Conservation (phyloP, 768 basidiomycete genomes). For the Hypholoma sublateritium region DNA sequence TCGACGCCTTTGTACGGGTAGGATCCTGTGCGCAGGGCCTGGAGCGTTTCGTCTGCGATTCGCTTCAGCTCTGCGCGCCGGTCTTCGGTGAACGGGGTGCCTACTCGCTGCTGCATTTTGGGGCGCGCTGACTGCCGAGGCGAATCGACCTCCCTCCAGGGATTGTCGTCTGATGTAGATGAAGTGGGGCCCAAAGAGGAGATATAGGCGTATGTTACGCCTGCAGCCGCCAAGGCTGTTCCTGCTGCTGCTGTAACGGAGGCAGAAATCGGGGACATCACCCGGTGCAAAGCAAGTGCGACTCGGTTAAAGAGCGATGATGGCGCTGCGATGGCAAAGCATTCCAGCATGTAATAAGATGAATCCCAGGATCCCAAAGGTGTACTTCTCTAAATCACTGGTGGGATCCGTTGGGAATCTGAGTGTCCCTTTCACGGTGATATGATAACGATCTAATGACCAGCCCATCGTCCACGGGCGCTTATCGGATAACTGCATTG, state of each 20-base stretch:
- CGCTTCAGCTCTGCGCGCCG: constrained; percentile 3
- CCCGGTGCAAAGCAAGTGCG: too few relatives aligned
- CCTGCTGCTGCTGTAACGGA: background rate
- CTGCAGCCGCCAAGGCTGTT: background rate
- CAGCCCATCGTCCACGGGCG: background rate
- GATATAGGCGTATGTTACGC: background rate
- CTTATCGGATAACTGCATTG: background rate
- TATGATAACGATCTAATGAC: background rate
- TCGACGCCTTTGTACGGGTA: constrained; percentile 1
- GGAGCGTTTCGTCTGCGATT: constrained; percentile 2
- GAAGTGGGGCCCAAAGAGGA: background rate
- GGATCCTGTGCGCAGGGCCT: background rate
- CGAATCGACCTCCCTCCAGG: background rate
- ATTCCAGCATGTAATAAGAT: background rate
- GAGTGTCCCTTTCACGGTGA: too few relatives aligned
- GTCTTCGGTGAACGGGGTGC: background rate
- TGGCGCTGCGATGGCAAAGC: background rate
- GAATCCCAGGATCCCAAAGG: background rate
- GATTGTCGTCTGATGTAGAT: background rate
- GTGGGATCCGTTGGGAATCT: too few relatives aligned
- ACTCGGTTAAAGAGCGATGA: too few relatives aligned
- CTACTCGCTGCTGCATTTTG: background rate
- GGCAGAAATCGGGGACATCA: too few relatives aligned
- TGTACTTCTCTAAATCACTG: too few relatives aligned
- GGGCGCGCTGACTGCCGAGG: background rate